These are phyloP conservation scores for Fusarium armeniacum DNA, from an alignment of 2,329 filamentous ascomycete genomes.

Conservation along the genomic window DNA sequence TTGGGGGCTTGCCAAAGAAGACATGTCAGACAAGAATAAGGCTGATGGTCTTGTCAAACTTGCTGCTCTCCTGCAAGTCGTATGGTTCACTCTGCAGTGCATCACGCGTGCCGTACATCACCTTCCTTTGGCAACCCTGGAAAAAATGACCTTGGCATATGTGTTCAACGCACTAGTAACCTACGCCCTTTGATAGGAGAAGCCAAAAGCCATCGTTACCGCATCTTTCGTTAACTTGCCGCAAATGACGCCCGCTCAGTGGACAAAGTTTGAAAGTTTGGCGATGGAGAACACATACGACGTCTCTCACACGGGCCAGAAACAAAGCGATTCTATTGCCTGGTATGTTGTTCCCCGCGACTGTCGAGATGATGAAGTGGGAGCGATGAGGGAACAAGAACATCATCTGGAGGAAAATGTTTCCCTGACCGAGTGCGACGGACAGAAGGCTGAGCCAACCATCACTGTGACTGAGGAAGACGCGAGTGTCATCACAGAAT, in stretches of 20 bases:
- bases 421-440: background rate
- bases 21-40: slow-evolving; percentile 26
- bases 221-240: slow-evolving; percentile 11
- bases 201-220: slow-evolving; percentile 23
- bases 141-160: slow-evolving; percentile 24
- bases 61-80: slow-evolving; percentile 17
- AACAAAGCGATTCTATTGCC: slow-evolving; percentile 12
- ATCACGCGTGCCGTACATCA: slow-evolving; percentile 11
- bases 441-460: background rate
- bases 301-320: background rate
- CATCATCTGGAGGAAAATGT: background rate
- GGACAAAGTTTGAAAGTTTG: slow-evolving; percentile 12
- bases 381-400: slow-evolving; percentile 10
- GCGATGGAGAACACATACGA: slow-evolving; percentile 25
- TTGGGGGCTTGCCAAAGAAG: slow-evolving; percentile 7
- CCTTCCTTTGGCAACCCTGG: slow-evolving; percentile 17
- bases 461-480: background rate
- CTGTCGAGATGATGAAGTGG: slow-evolving; percentile 18
- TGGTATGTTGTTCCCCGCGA: slow-evolving; percentile 29
- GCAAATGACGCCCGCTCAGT: slow-evolving; percentile 12
- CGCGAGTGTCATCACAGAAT: slow-evolving; percentile 15
- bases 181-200: slow-evolving; percentile 26
- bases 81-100: slow-evolving; percentile 19
- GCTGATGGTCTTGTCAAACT: slow-evolving; percentile 18
- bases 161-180: slow-evolving; percentile 20